Evolutionary conservation across 768 basidiomycete genomes (phyloP).

Genomic region (Asterophora lycoperdoides): DNA sequence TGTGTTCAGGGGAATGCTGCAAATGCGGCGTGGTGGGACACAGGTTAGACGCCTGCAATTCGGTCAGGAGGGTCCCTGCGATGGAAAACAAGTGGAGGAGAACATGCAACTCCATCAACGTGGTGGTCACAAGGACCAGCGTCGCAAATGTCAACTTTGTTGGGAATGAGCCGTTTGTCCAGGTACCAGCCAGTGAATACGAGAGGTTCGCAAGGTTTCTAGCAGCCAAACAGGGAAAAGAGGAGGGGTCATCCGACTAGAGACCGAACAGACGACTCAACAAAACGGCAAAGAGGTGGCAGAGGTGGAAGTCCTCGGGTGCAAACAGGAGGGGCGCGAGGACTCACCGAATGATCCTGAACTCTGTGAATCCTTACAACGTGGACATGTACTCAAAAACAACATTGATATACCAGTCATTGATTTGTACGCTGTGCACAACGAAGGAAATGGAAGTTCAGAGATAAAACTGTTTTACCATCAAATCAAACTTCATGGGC

Average conservation of each 20-base stretch:
- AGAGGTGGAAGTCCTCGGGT: neutral
- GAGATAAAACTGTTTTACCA: conserved; percentile 4
- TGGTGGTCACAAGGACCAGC: neutral
- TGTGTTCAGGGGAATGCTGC: no score
- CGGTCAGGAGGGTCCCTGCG: neutral
- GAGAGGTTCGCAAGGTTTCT: no score
- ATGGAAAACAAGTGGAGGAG: conserved; percentile 13
- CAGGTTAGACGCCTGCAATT: conserved; percentile 10
- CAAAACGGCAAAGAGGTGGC: neutral
- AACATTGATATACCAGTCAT: no score
- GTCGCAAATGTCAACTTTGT: no score
- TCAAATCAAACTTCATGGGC: neutral
- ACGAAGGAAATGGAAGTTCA: neutral
- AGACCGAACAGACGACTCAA: conserved; percentile 13
- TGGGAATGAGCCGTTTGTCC: no score
- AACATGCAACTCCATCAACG: conserved; percentile 12
- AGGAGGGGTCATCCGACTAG: conserved; percentile 13
- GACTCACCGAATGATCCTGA: conserved; percentile 3
- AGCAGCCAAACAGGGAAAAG: conserved; percentile 17
- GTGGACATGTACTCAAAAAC: no score
- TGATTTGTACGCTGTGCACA: neutral
- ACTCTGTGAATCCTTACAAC: neutral
- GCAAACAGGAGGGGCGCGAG: neutral
- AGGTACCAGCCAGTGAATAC: no score
- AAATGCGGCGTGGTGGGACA: conserved; percentile 7